A percentile compares a stretch with the other conserved stretches of the same genome.
Evolutionary conservation across 306 rosid species (phyloP).

Genomic region (Castanea sativa): DNA sequence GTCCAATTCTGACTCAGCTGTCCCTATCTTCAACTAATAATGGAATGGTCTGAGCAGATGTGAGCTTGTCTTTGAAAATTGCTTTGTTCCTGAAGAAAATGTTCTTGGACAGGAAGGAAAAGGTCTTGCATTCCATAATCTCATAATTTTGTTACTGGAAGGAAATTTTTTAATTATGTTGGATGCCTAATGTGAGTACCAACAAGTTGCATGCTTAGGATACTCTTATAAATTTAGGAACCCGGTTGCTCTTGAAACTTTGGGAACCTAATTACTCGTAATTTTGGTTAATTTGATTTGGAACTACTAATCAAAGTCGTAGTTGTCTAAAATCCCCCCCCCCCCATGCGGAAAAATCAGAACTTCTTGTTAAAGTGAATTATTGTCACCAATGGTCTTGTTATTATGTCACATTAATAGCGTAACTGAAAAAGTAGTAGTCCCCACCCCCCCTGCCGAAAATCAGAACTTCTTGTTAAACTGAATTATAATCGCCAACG

Average conservation of each 20-base stretch:
- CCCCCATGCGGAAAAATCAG: not conserved
- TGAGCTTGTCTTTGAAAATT: conserved; percentile 96
- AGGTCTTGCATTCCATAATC: conserved; percentile 49
- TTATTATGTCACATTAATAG: not conserved
- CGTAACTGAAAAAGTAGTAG: not conserved
- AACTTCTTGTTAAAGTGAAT: not conserved
- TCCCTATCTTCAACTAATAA: conserved; percentile 31
- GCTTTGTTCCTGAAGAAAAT: conserved; percentile 94
- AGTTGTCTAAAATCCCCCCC: not conserved
- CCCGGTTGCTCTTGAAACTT: not conserved
- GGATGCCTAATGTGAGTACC: not conserved
- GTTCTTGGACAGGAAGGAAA: conserved; percentile 92
- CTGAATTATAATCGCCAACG: not conserved
- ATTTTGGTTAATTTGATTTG: not conserved
- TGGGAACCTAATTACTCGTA: not conserved
- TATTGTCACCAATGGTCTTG: not conserved
- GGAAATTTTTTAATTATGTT: not conserved
- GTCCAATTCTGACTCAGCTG: conserved; percentile 5
- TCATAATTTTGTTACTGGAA: conserved; percentile 14
- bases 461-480: not conserved
- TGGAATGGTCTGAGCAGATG: conserved; percentile 61
- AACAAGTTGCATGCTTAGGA: not conserved
- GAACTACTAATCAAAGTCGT: not conserved
- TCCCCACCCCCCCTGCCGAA: too few species aligned
- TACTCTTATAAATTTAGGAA: not conserved